Percentiles rank a stretch among this genome's conserved stretches.
These are phyloP conservation scores for Colletotrichum sp. DNA, from an alignment of 2,329 filamentous ascomycete genomes.

Conservation along the genomic window DNA sequence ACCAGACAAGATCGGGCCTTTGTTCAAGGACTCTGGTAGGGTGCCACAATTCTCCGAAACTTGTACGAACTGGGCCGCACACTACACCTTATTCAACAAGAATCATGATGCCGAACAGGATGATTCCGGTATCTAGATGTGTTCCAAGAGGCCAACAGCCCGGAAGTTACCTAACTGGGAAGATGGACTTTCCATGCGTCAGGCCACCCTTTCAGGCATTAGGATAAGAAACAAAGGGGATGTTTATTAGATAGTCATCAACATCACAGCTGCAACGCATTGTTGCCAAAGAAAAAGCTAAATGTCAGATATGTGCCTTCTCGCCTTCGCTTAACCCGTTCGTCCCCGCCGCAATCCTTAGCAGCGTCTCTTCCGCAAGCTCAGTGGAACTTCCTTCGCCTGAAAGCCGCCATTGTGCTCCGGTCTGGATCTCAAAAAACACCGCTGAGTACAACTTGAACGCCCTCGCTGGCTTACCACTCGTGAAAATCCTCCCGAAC, in stretches of 20 bases:
- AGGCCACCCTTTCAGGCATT: no score
- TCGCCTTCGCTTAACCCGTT: conserved; percentile 30
- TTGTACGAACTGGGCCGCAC: no score
- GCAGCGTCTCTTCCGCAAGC: conserved; percentile 35
- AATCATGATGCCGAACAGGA: no score
- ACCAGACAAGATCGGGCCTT: no score
- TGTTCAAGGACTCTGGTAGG: no score
- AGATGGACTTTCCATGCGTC: no score
- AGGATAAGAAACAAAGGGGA: not conserved
- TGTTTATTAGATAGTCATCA: not conserved
- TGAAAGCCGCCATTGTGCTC: conserved; percentile 39
- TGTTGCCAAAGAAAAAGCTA: not conserved
- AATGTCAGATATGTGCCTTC: not conserved
- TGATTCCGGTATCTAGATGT: no score
- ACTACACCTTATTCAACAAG: no score
- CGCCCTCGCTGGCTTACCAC: conserved; percentile 29
- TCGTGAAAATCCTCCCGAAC: conserved; percentile 27
- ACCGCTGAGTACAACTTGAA: conserved; percentile 33
- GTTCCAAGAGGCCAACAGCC: no score
- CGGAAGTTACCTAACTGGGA: no score
- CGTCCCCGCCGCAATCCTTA: conserved; percentile 30
- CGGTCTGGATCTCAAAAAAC: conserved; percentile 39
- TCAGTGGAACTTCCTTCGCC: conserved; percentile 33
- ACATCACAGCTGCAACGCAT: not conserved
- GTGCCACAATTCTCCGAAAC: no score